These are phyloP conservation scores for Cymbidium sinense DNA, from an alignment of 106 monocot genomes.

Conservation along the genomic window DNA sequence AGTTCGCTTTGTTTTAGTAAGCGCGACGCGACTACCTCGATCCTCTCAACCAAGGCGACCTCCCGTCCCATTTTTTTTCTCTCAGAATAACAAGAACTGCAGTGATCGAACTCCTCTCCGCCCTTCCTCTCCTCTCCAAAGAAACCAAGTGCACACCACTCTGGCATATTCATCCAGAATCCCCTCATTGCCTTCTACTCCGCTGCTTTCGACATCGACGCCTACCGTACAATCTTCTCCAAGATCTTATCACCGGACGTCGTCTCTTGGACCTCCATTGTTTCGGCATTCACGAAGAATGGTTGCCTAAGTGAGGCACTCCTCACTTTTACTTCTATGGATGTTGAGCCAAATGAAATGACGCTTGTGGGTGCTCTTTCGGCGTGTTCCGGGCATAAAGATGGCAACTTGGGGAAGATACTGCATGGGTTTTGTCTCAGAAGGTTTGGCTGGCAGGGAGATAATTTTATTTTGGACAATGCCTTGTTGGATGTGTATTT, in stretches of 20 bases:
- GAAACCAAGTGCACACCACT: conserved; percentile 23
- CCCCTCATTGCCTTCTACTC: too few relatives aligned
- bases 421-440: too few relatives aligned
- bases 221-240: conserved; percentile 15
- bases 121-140: neutral
- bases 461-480: conserved; percentile 34
- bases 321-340: conserved; percentile 20
- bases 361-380: conserved; percentile 37
- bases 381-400: conserved; percentile 23
- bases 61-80: too few relatives aligned
- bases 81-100: too few relatives aligned
- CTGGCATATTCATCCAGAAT: conserved; percentile 34
- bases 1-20: too few relatives aligned
- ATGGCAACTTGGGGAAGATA: conserved; percentile 17
- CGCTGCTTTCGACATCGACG: conserved; percentile 7
- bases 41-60: too few relatives aligned
- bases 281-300: conserved; percentile 28
- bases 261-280: too few relatives aligned
- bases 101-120: too few relatives aligned
- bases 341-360: conserved; percentile 22
- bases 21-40: too few relatives aligned
- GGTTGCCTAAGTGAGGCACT: conserved; percentile 23
- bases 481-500: conserved; percentile 36
- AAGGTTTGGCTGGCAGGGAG: conserved; percentile 8
- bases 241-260: too few relatives aligned